Conservation (phyloP, 2,329 filamentous ascomycete genomes). For the Triangularia verruculosa region DNA sequence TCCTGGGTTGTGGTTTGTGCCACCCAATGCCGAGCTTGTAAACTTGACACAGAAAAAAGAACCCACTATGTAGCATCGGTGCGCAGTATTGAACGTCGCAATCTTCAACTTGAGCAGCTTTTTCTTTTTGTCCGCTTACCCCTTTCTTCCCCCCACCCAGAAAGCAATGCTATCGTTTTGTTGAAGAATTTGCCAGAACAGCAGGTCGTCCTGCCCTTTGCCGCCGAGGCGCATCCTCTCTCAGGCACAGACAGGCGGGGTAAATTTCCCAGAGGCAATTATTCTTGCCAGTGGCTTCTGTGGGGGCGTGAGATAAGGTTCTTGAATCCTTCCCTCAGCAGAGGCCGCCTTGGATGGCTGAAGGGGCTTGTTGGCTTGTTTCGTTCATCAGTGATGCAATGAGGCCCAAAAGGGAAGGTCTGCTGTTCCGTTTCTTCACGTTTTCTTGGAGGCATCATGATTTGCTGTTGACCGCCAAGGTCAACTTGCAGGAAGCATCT, state of each 20-base stretch:
- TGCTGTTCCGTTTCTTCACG: neutral
- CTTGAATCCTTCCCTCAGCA: neutral
- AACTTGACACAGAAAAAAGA: neutral
- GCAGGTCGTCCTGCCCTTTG: neutral
- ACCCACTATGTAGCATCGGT: neutral
- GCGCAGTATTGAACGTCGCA: neutral
- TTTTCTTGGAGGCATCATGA: neutral
- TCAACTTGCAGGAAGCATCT: neutral
- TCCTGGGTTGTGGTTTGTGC: neutral
- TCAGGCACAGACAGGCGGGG: neutral
- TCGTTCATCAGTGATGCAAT: neutral
- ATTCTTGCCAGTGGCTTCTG: neutral
- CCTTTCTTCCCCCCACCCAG: neutral
- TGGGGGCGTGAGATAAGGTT: conserved; percentile 1
- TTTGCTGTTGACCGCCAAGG: neutral
- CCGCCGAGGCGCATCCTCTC: neutral
- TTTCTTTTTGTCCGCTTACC: neutral
- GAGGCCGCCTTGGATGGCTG: neutral
- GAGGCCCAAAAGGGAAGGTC: neutral
- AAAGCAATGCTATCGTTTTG: neutral
- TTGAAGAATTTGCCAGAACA: neutral
- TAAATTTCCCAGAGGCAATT: neutral
- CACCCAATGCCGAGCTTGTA: neutral
- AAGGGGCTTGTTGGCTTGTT: neutral
- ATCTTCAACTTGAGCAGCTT: neutral